phyloP scores from a whole-genome alignment of 2,329 filamentous ascomycete genomes.

The Waltergamsia citrina region DNA sequence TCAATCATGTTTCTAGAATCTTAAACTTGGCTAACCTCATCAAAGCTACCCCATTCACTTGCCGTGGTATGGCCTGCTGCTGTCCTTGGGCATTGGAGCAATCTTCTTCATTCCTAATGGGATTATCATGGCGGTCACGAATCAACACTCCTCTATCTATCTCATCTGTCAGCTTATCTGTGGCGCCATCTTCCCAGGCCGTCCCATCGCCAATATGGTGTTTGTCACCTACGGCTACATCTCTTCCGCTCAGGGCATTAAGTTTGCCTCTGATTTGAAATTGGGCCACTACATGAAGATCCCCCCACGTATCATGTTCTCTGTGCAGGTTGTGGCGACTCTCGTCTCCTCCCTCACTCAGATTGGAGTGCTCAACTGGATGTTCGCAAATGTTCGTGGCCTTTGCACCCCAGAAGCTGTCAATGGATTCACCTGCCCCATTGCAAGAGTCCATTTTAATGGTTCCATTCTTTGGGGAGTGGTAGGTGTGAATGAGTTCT shows the following conservation, averaged over 20 bases:
- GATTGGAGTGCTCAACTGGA: slow-evolving; percentile 82
- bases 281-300: slow-evolving; percentile 86
- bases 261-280: slow-evolving; percentile 81
- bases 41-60: slow-evolving; percentile 68
- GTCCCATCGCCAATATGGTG: slow-evolving; percentile 86
- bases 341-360: slow-evolving; percentile 71
- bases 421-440: slow-evolving; percentile 81
- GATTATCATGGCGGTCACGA: slow-evolving; percentile 89
- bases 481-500: slow-evolving; percentile 74
- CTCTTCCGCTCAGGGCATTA: slow-evolving; percentile 79
- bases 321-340: slow-evolving; percentile 69
- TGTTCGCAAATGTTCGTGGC: slow-evolving; percentile 67
- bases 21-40: slow-evolving; percentile 7
- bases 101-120: slow-evolving; percentile 84
- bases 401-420: slow-evolving; percentile 74
- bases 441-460: slow-evolving; percentile 83
- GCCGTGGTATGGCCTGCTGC: slow-evolving; percentile 77
- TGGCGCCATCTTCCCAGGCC: slow-evolving; percentile 71
- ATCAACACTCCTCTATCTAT: slow-evolving; percentile 80
- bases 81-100: slow-evolving; percentile 69
- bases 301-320: slow-evolving; percentile 67
- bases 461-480: slow-evolving; percentile 86
- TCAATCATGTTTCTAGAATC: slow-evolving; percentile 9
- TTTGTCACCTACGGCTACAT: slow-evolving; percentile 90
- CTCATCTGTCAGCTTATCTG: slow-evolving; percentile 80